Base-by-base conservation (phyloP, 164 flowering plant genomes). In the Berberis thunbergii region DNA sequence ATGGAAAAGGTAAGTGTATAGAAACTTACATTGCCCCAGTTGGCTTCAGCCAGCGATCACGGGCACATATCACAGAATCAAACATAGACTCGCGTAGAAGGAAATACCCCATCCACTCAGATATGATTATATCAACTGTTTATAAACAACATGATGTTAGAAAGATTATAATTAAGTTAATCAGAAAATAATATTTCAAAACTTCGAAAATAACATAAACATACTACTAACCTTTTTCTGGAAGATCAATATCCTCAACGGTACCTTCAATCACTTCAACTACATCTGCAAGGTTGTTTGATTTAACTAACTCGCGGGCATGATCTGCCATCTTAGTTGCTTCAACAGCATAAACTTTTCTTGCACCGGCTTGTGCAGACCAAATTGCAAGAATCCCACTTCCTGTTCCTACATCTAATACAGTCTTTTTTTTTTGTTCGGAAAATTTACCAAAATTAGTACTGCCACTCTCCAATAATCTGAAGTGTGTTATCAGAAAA, bases 51-150 rank as follows among this genome's bases (percentile, higher is more conserved):
- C 97, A 94, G 66, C 86, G 88, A 59, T 94, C 99, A 67, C 97
- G 95, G 1, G 99, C 99, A 80, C 77, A 87, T 4, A 94, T 89
- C 39, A 94, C 99, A 1, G 99, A 94, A 77, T 94, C 99, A 76
- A 94, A 86, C 99, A 94, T 94, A 60, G 99, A 94, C 63, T 94
- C 97, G 7, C 97, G 95, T 49, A 94, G 77, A 67, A 94, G 99
- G 72, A 94, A 94, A 72, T 94, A 91, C 2, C 99, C 99, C 99
- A 94, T 94, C 99, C 99, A 94, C 72, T 94, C 99, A 0, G 99
- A 94, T 59, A 94, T 94, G 43, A 94, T 94, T 48, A 94, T 80
- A 68, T 94, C 99, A 77, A 94, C 99, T 94, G 86, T 75, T 61
- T 56, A 70, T 1, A 39, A 40, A 52, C n/a, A 57, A 6, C 6